Base-by-base conservation (phyloP, 2,329 filamentous ascomycete genomes). In the Rhynchosporium secalis region DNA sequence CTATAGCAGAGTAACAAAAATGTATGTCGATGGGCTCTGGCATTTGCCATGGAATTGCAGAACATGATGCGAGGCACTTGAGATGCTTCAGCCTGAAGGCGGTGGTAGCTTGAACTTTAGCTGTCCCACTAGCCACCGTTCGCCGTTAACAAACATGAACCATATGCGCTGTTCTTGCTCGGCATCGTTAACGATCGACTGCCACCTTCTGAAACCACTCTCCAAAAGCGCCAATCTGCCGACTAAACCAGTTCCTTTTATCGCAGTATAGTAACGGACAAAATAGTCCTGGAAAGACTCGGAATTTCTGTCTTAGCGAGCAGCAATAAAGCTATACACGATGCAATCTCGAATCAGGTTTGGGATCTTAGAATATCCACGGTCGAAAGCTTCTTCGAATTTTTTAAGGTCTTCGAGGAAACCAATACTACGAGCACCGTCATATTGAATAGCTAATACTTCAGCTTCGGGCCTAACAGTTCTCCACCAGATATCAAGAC, bases 401-500 rank as follows among this genome's bases (percentile, higher is more conserved):
- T 51, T 38, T 0, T 40, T 13, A 15, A 33, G 12, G 33, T 45
- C 47, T 13, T 2, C 3, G 9, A 38, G 47, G 28, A 52, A 59
- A 12, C 57, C 57, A 38, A 52, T 28, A 3, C 4, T 43, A 29
- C 20, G 13, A 31, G 57, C 47, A 51, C 36, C 5, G 8, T 43
- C 15, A 28, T 31, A 33, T 33, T 36, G 47, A 33, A 45, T n/a
- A 33, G 38, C 26, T 10, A 51, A 9, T 9, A n/a, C 45, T 29
- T 33, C n/a, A 6, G 13, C 15, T 10, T 59, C 38, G 20, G 46
- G 28, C 6, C 38, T 31, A 12, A 33, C 13, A 15, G 60, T 55
- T 38, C 55, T 54, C 55, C 47, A 62, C 60, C 60, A 62, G 31
- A 62, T 43, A 43, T 62, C 60, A 10, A 58, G 45, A 2, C 12